A percentile compares a stretch with the other conserved stretches of the same genome.
Evolutionary conservation across 2,329 filamentous ascomycete species (phyloP).

Genomic region (Curvularia lunata): DNA sequence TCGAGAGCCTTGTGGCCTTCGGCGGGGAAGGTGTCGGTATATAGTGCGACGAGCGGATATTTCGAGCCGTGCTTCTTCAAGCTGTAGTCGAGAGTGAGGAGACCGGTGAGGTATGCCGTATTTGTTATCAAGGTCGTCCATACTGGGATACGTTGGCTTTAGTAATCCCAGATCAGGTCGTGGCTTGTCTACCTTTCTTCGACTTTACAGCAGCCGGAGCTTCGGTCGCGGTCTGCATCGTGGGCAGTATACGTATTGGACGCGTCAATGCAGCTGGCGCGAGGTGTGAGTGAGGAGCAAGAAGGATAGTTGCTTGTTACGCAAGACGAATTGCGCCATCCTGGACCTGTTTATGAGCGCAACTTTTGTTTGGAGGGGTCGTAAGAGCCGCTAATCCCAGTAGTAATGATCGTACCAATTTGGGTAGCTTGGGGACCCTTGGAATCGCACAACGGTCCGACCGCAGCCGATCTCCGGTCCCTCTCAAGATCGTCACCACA

Average conservation of each 20-base stretch:
- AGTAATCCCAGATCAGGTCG: slow-evolving; percentile 7
- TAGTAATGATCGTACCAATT: slow-evolving; percentile 13
- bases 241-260: neutral
- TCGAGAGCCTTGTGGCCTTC: slow-evolving; percentile 72
- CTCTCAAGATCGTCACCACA: slow-evolving; percentile 42
- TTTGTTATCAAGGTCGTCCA: slow-evolving; percentile 92
- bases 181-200: slow-evolving; percentile 46
- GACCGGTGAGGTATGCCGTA: slow-evolving; percentile 78
- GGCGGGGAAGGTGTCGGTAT: slow-evolving; percentile 77
- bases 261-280: slow-evolving; percentile 1
- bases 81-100: slow-evolving; percentile 80
- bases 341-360: slow-evolving; percentile 4
- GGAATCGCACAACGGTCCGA: slow-evolving; percentile 6
- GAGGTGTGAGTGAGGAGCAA: neutral
- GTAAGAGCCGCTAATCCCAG: slow-evolving; percentile 16
- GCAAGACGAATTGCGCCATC: slow-evolving; percentile 8
- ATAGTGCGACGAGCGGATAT: slow-evolving; percentile 82
- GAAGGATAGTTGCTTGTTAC: slow-evolving; percentile 1
- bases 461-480: slow-evolving; percentile 34
- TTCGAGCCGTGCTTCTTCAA: slow-evolving; percentile 68
- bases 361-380: slow-evolving; percentile 22
- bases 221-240: slow-evolving; percentile 13
- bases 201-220: slow-evolving; percentile 37
- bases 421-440: slow-evolving; percentile 7
- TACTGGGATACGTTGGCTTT: slow-evolving; percentile 57